Evolutionary conservation across 768 basidiomycete genomes (phyloP), one percentile per base, ranked within the genome.

Genomic region (Calocybe cyanea): DNA sequence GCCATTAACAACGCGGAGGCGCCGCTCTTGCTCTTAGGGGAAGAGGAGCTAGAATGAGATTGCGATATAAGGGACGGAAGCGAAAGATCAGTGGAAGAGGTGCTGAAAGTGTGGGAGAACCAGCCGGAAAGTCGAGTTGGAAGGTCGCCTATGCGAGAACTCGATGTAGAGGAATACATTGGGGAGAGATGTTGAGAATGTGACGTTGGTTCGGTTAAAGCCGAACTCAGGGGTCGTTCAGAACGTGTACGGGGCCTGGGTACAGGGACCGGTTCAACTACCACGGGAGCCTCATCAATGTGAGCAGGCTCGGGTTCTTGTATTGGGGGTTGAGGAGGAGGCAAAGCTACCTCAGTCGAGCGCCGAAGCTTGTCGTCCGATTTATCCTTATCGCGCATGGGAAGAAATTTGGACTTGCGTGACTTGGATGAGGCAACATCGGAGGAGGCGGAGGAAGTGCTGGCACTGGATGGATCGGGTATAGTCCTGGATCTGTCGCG

Each of bases 61-160:
- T 48, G 54, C 2, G 70, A 66, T 50, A 89, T 70, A 37, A 88
- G 63, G 14, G 71, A 53, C 2, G 84, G 84, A 0, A 88, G 75
- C 2, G 81, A 76, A 14, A 90, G 76, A 66, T 89, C 87, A 1
- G 82, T 80, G 0, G 83, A 72, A 1, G 87, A 88, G 1, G 80
- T 63, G 59, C 75, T 77, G 65, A 91, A 87, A 0, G 85, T 84
- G 62, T 89, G 85, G 0, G 83, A 78, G 64, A 90, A 76, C 87
- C 88, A 87, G 54, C 87, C 86, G 0, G 86, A 82, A 36, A 90
- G 77, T 0, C 88, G 75, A 11, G 80, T 82, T 1, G 87, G 83
- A 23, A 90, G 73, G 67, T 88, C 85, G 50, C 77, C 69, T 49
- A 87, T 75, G 43, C 78, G 74, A 11, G 71, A 60, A 36, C 66